Evolutionary conservation across 257 asterid species (phyloP).

Genomic region (Solanum peruvianum): DNA sequence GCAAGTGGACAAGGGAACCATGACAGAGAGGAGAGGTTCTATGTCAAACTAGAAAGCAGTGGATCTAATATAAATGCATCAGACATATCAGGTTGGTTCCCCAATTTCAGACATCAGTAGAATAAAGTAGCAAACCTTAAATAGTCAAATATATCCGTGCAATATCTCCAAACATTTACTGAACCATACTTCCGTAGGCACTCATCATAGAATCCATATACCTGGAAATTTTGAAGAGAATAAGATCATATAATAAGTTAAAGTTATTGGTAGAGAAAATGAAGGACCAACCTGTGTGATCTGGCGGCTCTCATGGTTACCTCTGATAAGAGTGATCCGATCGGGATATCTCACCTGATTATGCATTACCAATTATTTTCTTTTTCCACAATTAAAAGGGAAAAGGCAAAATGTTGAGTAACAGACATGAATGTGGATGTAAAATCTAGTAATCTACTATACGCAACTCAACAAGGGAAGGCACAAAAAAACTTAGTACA

Average conservation of each 20-base stretch:
- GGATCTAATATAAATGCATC: not conserved
- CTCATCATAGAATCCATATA: constrained; percentile 97
- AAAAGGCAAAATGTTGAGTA: not conserved
- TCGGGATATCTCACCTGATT: constrained; percentile 93
- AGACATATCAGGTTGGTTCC: not conserved
- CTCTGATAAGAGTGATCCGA: constrained; percentile 91
- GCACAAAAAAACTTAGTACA: not conserved
- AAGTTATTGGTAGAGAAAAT: not conserved
- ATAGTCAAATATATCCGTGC: constrained; percentile 95
- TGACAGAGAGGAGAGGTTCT: not conserved
- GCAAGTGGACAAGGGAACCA: not conserved
- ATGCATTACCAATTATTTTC: not conserved
- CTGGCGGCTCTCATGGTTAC: constrained; percentile 98
- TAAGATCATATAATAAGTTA: not conserved
- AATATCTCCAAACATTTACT: constrained; percentile 94
- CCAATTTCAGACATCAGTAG: not conserved
- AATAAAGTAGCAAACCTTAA: constrained; percentile 51
- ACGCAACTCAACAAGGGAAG: not conserved
- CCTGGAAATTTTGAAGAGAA: constrained; percentile 35
- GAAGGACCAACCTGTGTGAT: constrained; percentile 74
- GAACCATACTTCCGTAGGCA: constrained; percentile 94
- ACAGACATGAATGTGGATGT: not conserved
- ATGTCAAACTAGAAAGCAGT: not conserved
- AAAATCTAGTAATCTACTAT: not conserved
- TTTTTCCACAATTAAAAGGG: not conserved